Evolutionary conservation across 495 filamentous ascomycete genomes (phyloP).

Genomic region (Aspergillus conjunctus): DNA sequence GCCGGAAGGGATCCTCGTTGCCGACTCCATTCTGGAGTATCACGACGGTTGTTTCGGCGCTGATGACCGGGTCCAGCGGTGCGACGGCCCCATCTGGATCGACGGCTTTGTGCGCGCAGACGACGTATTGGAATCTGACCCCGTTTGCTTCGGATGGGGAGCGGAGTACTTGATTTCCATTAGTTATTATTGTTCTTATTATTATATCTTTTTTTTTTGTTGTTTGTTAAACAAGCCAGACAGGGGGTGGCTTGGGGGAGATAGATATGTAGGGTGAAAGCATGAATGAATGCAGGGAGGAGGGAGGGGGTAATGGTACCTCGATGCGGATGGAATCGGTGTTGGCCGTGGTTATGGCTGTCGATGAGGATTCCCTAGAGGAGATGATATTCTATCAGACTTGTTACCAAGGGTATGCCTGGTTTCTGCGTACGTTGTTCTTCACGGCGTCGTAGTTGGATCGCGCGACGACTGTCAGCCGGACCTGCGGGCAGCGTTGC

Average conservation of each 20-base stretch:
- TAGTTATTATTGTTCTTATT: slow-evolving; percentile 2
- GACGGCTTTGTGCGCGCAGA: slow-evolving; percentile 56
- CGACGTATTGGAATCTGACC: slow-evolving; percentile 45
- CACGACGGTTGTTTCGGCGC: slow-evolving; percentile 51
- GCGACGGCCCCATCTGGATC: slow-evolving; percentile 40
- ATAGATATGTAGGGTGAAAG: neutral
- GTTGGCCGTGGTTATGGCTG: slow-evolving; percentile 50
- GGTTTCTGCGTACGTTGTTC: slow-evolving; percentile 42
- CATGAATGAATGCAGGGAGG: neutral
- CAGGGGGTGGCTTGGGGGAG: neutral
- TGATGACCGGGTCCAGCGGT: slow-evolving; percentile 43
- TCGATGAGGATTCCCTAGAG: slow-evolving; percentile 46
- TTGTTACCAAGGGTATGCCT: neutral
- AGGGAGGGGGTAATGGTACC: slow-evolving; percentile 26
- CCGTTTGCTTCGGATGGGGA: slow-evolving; percentile 38
- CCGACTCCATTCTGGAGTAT: slow-evolving; percentile 73
- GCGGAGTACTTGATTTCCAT: slow-evolving; percentile 37
- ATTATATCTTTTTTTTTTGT: neutral
- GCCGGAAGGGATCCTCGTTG: slow-evolving; percentile 64
- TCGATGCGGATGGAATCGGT: slow-evolving; percentile 42
- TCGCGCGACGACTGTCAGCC: slow-evolving; percentile 53
- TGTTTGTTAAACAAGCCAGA: neutral
- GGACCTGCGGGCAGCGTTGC: slow-evolving; percentile 40
- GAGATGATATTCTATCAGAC: neutral
- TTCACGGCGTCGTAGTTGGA: slow-evolving; percentile 54